phyloP scores from a whole-genome alignment of 495 filamentous ascomycete species.

The Aspergillus kassunensis region DNA sequence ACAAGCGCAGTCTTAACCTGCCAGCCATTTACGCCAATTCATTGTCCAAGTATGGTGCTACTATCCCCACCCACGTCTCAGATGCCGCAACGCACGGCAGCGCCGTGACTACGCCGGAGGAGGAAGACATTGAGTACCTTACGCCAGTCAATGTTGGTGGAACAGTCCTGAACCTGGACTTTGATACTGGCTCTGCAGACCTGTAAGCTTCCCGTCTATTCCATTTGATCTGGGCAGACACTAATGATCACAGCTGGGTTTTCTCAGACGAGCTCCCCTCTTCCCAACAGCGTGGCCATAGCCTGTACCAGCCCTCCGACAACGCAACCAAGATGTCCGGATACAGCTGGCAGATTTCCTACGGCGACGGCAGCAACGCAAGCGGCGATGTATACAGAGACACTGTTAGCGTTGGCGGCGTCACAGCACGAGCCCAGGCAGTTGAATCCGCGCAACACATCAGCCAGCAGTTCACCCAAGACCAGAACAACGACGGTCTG shows the following conservation, averaged over 20 bases:
- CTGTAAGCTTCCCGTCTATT: slow-evolving; percentile 46
- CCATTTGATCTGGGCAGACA: background rate
- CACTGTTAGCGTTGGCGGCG: slow-evolving; percentile 60
- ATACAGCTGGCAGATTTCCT: slow-evolving; percentile 61
- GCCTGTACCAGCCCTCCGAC: slow-evolving; percentile 54
- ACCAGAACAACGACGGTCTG: slow-evolving; percentile 63
- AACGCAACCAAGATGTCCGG: slow-evolving; percentile 50
- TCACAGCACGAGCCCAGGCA: slow-evolving; percentile 60
- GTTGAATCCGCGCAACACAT: slow-evolving; percentile 64
- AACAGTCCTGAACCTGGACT: slow-evolving; percentile 60
- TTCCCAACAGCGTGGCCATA: slow-evolving; percentile 52
- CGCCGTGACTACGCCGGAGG: slow-evolving; percentile 51
- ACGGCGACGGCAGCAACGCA: slow-evolving; percentile 67
- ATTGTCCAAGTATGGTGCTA: slow-evolving; percentile 42
- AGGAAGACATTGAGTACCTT: slow-evolving; percentile 61
- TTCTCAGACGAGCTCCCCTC: slow-evolving; percentile 48
- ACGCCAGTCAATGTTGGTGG: slow-evolving; percentile 62
- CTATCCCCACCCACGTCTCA: slow-evolving; percentile 38
- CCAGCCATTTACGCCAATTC: slow-evolving; percentile 38
- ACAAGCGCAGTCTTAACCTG: slow-evolving; percentile 36
- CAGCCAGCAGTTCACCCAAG: slow-evolving; percentile 54
- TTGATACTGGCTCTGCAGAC: slow-evolving; percentile 76
- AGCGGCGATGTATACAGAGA: slow-evolving; percentile 67
- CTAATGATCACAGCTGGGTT: slow-evolving; percentile 40
- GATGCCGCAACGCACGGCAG: slow-evolving; percentile 45